Percentiles rank a stretch among this genome's conserved stretches.
phyloP scores from a whole-genome alignment of 176 grass and related monocot species.

The Cymbopogon citratus region DNA sequence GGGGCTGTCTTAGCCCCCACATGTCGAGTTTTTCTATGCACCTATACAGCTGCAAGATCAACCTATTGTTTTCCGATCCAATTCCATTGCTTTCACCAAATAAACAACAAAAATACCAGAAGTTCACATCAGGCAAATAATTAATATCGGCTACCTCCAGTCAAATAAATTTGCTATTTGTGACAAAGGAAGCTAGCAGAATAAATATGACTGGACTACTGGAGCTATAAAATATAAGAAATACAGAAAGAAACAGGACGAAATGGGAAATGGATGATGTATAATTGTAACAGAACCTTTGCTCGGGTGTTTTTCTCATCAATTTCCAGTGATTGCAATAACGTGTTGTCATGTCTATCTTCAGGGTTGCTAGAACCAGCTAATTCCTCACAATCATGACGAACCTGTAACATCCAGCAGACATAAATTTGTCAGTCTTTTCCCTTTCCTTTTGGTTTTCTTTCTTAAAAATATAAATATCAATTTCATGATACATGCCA shows the following conservation, averaged over 20 bases:
- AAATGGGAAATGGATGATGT: conserved; percentile 8
- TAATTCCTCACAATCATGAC: conserved; percentile 66
- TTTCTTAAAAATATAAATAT: background rate
- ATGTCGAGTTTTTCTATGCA: background rate
- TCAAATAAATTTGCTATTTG: background rate
- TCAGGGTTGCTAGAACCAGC: conserved; percentile 41
- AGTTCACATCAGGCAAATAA: background rate
- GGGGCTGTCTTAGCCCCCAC: background rate
- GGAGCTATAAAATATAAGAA: too few species aligned
- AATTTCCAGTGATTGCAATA: conserved; percentile 51
- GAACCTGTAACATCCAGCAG: conserved; percentile 46
- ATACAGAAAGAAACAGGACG: background rate
- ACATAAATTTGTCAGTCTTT: conserved; percentile 11
- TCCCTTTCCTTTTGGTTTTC: background rate
- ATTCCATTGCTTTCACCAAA: background rate
- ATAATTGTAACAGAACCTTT: conserved; percentile 49
- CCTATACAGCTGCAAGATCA: background rate
- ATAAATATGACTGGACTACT: background rate
- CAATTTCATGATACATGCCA: background rate
- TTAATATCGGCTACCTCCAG: background rate
- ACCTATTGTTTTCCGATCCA: background rate
- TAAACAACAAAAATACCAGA: background rate
- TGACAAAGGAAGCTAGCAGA: background rate
- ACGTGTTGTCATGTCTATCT: conserved; percentile 37
- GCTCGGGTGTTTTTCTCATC: conserved; percentile 48